Percentiles rank a stretch among this genome's conserved stretches.
Conservation (phyloP, 176 grass and related monocot species). For the Carex scoparia region DNA sequence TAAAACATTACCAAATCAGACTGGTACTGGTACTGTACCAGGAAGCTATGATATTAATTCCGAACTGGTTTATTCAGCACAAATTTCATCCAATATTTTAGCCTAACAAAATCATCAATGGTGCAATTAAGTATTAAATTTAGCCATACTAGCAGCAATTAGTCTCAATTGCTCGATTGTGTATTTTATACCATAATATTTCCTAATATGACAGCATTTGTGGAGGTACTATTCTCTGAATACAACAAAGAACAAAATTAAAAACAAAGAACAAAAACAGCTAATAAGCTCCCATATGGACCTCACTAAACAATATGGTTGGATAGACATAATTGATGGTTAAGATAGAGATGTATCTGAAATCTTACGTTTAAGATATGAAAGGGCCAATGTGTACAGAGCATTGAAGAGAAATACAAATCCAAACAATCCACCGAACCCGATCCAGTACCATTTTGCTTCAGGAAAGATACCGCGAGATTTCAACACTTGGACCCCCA, state of each 20-base stretch:
- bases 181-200: neutral
- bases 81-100: neutral
- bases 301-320: neutral
- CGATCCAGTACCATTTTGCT: slow-evolving; percentile 90
- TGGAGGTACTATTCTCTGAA: neutral
- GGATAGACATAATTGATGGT: slow-evolving; percentile 10
- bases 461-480: slow-evolving; percentile 52
- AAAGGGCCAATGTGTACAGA: slow-evolving; percentile 58
- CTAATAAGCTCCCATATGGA: neutral
- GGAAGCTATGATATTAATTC: neutral
- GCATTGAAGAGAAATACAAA: slow-evolving; percentile 73
- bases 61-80: neutral
- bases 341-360: neutral
- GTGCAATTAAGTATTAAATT: neutral
- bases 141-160: neutral
- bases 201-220: neutral
- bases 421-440: slow-evolving; percentile 62
- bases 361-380: slow-evolving; percentile 70
- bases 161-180: neutral
- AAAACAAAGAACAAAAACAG: neutral
- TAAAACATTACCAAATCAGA: neutral
- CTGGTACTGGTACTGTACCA: neutral
- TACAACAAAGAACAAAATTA: neutral
- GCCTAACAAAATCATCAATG: neutral
- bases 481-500: slow-evolving; percentile 51